These are phyloP conservation scores for Blastocladiella emersonii DNA, from an alignment of 371 early-diverging fungal genomes.

Conservation along the genomic window DNA sequence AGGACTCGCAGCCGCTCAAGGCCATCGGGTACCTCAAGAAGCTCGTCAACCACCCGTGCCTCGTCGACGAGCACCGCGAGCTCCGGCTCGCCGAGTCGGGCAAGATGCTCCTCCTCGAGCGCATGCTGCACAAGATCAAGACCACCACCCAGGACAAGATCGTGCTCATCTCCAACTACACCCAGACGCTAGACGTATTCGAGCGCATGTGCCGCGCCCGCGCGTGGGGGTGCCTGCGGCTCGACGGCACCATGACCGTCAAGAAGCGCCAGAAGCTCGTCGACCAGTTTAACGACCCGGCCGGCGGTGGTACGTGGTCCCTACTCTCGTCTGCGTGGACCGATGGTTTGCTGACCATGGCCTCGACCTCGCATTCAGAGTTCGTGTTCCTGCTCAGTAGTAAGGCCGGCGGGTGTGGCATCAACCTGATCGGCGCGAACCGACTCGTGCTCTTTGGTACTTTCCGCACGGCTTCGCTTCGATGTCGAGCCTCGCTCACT, in stretches of 20 bases:
- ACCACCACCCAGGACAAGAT: slow-evolving; percentile 77
- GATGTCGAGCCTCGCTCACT: not conserved
- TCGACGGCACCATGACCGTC: slow-evolving; percentile 88
- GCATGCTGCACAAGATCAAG: slow-evolving; percentile 50
- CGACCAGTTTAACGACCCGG: slow-evolving; percentile 85
- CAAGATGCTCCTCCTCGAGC: slow-evolving; percentile 72
- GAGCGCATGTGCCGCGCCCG: slow-evolving; percentile 65
- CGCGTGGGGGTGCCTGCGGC: slow-evolving; percentile 59
- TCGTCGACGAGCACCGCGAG: slow-evolving; percentile 27
- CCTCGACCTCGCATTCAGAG: slow-evolving; percentile 21
- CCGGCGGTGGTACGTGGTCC: slow-evolving; percentile 17
- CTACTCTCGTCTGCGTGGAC: not conserved
- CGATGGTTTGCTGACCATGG: not conserved
- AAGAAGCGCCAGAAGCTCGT: slow-evolving; percentile 83
- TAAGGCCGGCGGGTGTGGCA: slow-evolving; percentile 96
- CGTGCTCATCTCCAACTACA: slow-evolving; percentile 92
- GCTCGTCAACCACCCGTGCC: slow-evolving; percentile 82
- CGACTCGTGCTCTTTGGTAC: slow-evolving; percentile 75
- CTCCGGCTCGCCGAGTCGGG: slow-evolving; percentile 48
- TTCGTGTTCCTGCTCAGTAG: slow-evolving; percentile 90
- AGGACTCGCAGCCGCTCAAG: slow-evolving; percentile 55
- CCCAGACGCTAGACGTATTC: slow-evolving; percentile 91
- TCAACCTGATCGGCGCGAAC: slow-evolving; percentile 95
- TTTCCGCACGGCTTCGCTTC: slow-evolving; percentile 2
- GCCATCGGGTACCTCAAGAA: slow-evolving; percentile 88